Evolutionary conservation across 2,329 filamentous ascomycete genomes (phyloP).

Genomic region (Talaromyces albobiverticillius): DNA sequence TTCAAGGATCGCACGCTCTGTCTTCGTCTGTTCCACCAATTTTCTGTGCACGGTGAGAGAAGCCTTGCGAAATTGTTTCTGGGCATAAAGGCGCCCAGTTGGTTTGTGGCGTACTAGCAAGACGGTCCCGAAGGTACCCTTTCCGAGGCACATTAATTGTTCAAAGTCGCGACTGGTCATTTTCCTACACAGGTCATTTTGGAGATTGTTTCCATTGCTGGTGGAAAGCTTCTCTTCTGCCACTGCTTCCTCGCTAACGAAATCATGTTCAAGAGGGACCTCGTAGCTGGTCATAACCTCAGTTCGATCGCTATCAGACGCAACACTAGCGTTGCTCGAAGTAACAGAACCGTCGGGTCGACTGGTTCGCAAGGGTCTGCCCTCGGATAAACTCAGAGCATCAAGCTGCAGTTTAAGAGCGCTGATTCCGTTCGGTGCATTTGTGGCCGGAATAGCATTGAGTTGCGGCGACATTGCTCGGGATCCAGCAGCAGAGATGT

Average conservation of each 20-base stretch:
- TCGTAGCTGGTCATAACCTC: slow-evolving; percentile 79
- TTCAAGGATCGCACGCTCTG: slow-evolving; percentile 90
- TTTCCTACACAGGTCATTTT: slow-evolving; percentile 63
- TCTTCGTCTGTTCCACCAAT: slow-evolving; percentile 95
- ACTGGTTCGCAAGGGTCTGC: slow-evolving; percentile 55
- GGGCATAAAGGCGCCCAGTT: slow-evolving; percentile 87
- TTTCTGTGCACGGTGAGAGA: slow-evolving; percentile 94
- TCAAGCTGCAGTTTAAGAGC: slow-evolving; percentile 80
- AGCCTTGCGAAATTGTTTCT: slow-evolving; percentile 98
- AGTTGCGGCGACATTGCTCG: slow-evolving; percentile 30
- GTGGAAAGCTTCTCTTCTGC: slow-evolving; percentile 35
- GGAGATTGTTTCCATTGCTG: slow-evolving; percentile 55
- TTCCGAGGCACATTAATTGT: slow-evolving; percentile 85
- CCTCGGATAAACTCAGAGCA: slow-evolving; percentile 65
- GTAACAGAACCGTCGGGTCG: slow-evolving; percentile 46
- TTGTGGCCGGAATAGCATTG: slow-evolving; percentile 28
- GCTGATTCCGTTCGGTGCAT: slow-evolving; percentile 68
- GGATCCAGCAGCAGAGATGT: slow-evolving; percentile 40
- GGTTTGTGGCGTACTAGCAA: slow-evolving; percentile 84
- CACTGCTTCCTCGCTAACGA: slow-evolving; percentile 62
- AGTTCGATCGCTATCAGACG: slow-evolving; percentile 63
- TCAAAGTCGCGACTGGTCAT: slow-evolving; percentile 92
- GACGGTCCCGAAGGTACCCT: slow-evolving; percentile 94
- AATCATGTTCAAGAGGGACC: slow-evolving; percentile 79
- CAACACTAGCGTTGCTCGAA: slow-evolving; percentile 58